Percentiles rank a stretch among this genome's conserved stretches.
Evolutionary conservation across 768 basidiomycete species (phyloP).

Genomic region (Jaapia argillacea): DNA sequence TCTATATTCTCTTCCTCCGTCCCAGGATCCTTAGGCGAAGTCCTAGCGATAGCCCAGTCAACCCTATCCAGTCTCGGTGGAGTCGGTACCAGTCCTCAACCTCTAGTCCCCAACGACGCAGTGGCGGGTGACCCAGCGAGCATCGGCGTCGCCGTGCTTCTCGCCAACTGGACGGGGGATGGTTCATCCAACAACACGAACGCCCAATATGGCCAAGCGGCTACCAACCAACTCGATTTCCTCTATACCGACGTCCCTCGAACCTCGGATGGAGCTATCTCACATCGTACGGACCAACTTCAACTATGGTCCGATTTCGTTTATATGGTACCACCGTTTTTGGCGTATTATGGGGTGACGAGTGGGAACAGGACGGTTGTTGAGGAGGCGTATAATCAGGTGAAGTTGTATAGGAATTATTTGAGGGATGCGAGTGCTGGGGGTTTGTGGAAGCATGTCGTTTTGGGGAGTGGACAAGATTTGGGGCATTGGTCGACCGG

Average conservation of each 20-base stretch:
- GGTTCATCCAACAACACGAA: slow-evolving; percentile 22
- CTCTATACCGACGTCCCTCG: slow-evolving; percentile 46
- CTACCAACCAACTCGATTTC: slow-evolving; percentile 54
- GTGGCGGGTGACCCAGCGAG: slow-evolving; percentile 74
- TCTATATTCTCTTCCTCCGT: slow-evolving; percentile 9
- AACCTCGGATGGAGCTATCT: slow-evolving; percentile 71
- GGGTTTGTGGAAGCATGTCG: slow-evolving; percentile 72
- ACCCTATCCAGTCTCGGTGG: slow-evolving; percentile 36
- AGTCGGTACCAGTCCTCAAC: slow-evolving; percentile 40
- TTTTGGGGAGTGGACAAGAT: slow-evolving; percentile 49
- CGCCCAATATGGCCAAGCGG: slow-evolving; percentile 53
- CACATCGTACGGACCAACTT: slow-evolving; percentile 58
- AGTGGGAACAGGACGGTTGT: slow-evolving; percentile 50
- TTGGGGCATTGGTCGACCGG: slow-evolving; percentile 76
- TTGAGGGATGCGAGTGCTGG: slow-evolving; percentile 39
- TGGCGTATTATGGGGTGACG: slow-evolving; percentile 72
- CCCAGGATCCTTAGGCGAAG: slow-evolving; percentile 33
- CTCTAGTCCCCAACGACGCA: slow-evolving; percentile 44
- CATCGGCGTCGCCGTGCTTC: slow-evolving; percentile 60
- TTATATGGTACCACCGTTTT: slow-evolving; percentile 82
- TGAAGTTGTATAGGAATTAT: slow-evolving; percentile 58
- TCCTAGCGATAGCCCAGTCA: slow-evolving; percentile 42
- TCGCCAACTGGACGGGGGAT: slow-evolving; percentile 45
- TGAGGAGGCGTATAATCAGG: slow-evolving; percentile 58
- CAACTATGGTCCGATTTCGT: slow-evolving; percentile 79